Evolutionary conservation across 768 basidiomycete genomes (phyloP), one percentile per base, ranked within the genome.

Genomic region (Tulasnella calospora): DNA sequence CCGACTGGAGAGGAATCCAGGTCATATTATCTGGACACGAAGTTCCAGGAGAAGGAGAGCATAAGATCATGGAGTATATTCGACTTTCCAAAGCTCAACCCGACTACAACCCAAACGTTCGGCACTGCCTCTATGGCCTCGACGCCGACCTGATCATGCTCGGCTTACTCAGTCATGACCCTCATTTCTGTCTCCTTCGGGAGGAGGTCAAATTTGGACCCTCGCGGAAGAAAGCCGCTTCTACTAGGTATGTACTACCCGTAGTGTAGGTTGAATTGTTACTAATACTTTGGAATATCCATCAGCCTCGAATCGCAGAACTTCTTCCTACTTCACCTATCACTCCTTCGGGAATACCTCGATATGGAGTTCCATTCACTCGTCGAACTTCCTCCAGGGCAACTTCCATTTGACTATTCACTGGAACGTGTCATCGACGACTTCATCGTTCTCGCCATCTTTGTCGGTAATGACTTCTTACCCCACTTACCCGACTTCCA

Each of bases 21-120:
- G 95, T 99, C 30, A 94, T 99, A 51, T 87, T 99, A 47, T 97
- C 95, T 38, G 98, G 98, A 15, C 96, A 99, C 84, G 97, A 99
- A 82, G 96, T 98, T 3, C 98, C 98, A 0, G 98, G 98, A 81
- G 98, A 99, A 85, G 98, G 98, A 79, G 98, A 99, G 83, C 98
- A 99, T 89, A 99, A 99, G 88, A 96, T 99, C 81, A 98, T 99
- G 94, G 98, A 98, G 84, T 99, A 96, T 85, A 99, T 99, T 83
- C 92, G 98, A 51, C 86, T 95, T 79, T 92, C 93, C 74, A 93
- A 96, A 81, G 96, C 98, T 40, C 98, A 99, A 84, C 94, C 93
- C 10, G 92, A 94, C 83, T 96, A 99, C 86, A 93, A 98, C 85
- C 94, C 97, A 4, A 99, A 98, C 84, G 89, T 96, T 77, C 92